phyloP scores from a whole-genome alignment of 2,329 filamentous ascomycete species.

The Alternaria ethzedia region DNA sequence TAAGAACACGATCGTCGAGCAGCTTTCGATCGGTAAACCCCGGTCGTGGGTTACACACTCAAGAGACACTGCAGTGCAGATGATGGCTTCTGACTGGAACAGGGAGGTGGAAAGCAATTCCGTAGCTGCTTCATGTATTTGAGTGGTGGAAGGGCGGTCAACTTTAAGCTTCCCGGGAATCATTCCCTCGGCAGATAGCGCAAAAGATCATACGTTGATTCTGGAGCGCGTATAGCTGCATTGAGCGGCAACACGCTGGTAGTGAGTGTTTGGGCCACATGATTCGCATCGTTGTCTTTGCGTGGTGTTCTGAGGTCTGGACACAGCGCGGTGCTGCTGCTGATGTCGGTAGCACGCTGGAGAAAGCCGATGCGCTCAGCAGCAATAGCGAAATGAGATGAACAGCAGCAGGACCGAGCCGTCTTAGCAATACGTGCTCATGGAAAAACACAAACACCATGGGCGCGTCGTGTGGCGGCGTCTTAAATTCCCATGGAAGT shows the following conservation, averaged over 20 bases:
- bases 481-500: not conserved
- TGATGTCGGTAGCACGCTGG: not conserved
- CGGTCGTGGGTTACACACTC: not conserved
- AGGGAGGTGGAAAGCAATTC: not conserved
- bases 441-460: not conserved
- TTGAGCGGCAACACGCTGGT: not conserved
- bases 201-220: not conserved
- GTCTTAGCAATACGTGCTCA: not conserved
- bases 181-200: not conserved
- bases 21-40: conserved; percentile 8
- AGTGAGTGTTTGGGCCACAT: conserved; percentile 1
- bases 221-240: not conserved
- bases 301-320: not conserved
- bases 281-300: not conserved
- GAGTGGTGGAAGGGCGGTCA: conserved; percentile 1
- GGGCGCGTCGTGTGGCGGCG: not conserved
- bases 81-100: conserved; percentile 4
- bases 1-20: conserved; percentile 3
- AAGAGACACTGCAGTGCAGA: not conserved
- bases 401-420: not conserved
- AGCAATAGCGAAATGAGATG: not conserved
- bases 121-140: not conserved
- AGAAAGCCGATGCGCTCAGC: not conserved
- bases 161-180: not conserved
- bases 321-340: not conserved